Evolutionary conservation across 345 rosid species (phyloP), one percentile per base, ranked within the genome.

Genomic region (Eucalyptus victrix): DNA sequence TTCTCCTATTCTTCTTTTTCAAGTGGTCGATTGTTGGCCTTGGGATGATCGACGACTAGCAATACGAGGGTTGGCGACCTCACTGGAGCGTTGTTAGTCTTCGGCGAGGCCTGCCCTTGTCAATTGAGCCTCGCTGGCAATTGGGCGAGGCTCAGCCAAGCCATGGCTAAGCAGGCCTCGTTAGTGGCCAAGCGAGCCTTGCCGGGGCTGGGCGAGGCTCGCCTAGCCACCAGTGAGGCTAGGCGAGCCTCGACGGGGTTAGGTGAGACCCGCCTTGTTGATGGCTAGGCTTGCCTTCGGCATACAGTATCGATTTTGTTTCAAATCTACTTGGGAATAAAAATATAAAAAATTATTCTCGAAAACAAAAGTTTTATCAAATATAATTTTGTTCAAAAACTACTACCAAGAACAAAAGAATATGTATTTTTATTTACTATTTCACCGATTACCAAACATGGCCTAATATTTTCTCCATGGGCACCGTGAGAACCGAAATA

Each of bases 11-110:
- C 49, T 49, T 49, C 2, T 49, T 49, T 1, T 49, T 49, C 15
- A 49, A 49, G 15, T 49, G 0, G 49, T 12, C 0, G 15, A 15
- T 49, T 1, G 49, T 49, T 49, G 49, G 49, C 49, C 15, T 49
- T 49, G 49, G 15, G 49, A 49, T 49, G 49, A 49, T 49, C 0
- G 49, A 5, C 49, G 15, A 49, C 49, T 49, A 12, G 49, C 49
- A 0, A 49, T 0, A 49, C 1, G 0, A 1, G 5, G 49, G 49
- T 0, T 44, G 0, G 0, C 5, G 15, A 12, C 15, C 49, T 49
- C 49, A 49, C 2, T 1, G 0, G 15, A 49, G 49, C 2, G 15
- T 49, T 12, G 15, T 0, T 5, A 1, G 2, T 4, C 15, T 1
- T 49, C 0, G 5, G 5, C 5, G 49, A 49, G 49, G 15, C 49